Base-by-base conservation (phyloP, 1,139 yeast genomes). In the Yamadazyma taylorii region DNA sequence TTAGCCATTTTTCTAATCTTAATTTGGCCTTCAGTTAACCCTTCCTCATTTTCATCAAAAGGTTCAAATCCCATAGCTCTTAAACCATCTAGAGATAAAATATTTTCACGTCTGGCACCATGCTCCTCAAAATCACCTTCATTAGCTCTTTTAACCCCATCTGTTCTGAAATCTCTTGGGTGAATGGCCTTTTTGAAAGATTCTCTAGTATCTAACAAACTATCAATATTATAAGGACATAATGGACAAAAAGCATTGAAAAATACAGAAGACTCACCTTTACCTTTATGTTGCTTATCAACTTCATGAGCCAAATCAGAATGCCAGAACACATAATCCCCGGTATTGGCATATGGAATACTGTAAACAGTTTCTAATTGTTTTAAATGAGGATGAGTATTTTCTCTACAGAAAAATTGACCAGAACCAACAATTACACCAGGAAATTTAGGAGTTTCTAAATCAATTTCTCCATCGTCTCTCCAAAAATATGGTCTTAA, bases 301-400 rank as follows among this genome's bases (percentile, higher is more conserved):
- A 73, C 78, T n/a, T 69, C 69, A 50, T 74, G 79, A 17, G 67
- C 58, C 28, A 63, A 37, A 46, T 74, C 79, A 40, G 67, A 58
- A 49, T 75, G 79, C 79, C 79, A 75, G 37, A 66, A 68, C 0
- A 74, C 76, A 44, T 59, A 66, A 44, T 73, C 75, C 2, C 73
- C 72, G 21, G 64, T 56, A 8, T 57, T 45, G 7, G 65, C 72
- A 27, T 55, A 48, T 3, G 73, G 71, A 33, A 66, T 58, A 10
- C 60, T 54, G 11, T 56, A 52, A 43, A 62, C 56, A 10, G 60
- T 43, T 22, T 51, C 51, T 2, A 46, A 39, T 17, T 53, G 60
- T 12, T 52, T 40, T 27, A 67, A 48, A 30, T 63, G 66, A 9
- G 63, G 68, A 38, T 56, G 60, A 21, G 53, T 46, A 0, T 49